phyloP scores from a whole-genome alignment of 345 rosid genomes.

The Passiflora organensis region DNA sequence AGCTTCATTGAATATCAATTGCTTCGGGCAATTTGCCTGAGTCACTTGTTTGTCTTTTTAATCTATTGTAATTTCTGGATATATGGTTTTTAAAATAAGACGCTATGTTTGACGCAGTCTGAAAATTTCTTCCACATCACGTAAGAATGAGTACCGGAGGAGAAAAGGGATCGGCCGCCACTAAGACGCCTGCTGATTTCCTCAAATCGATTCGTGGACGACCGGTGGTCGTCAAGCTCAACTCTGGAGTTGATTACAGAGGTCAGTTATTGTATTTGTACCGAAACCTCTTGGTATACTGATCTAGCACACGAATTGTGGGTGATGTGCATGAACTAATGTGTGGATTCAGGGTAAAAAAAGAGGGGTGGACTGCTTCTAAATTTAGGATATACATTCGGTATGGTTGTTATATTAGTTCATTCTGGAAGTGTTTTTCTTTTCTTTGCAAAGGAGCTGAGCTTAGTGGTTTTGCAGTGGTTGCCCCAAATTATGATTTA shows the following conservation, averaged over 20 bases:
- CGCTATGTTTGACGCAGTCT: too few species aligned
- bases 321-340: background rate
- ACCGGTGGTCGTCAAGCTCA: conserved; percentile 87
- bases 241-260: conserved; percentile 91
- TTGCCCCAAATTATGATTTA: too few species aligned
- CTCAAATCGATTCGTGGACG: conserved; percentile 92
- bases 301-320: background rate
- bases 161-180: conserved; percentile 36
- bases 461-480: too few species aligned
- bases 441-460: too few species aligned
- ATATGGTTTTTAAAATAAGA: too few species aligned
- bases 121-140: background rate
- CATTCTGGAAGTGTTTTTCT: too few species aligned
- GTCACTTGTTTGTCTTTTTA: too few species aligned
- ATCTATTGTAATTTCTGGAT: too few species aligned
- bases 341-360: background rate
- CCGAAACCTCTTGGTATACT: background rate
- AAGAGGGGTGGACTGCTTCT: background rate
- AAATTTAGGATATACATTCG: too few species aligned
- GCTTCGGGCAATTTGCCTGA: too few species aligned
- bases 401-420: too few species aligned
- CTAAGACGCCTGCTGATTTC: conserved; percentile 72
- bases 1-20: too few species aligned
- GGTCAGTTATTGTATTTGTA: conserved; percentile 29
- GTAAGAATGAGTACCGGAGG: conserved; percentile 29